phyloP scores from a whole-genome alignment of 129 eudicot genomes.

The Chrysanthemum seticuspe region DNA sequence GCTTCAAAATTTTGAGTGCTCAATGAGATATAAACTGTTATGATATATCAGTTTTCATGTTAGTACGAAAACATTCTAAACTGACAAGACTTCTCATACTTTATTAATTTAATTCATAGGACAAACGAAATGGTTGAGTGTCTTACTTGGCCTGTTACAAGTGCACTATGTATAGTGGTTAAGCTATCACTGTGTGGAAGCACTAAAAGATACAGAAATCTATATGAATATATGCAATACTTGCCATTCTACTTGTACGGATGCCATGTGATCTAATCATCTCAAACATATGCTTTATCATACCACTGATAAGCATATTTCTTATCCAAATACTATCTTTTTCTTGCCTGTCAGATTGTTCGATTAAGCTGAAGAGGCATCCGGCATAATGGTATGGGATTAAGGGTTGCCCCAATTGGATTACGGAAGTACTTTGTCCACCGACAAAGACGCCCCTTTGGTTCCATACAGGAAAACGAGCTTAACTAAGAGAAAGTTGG shows the following conservation, averaged over 20 bases:
- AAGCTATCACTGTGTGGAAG: constrained; percentile 7
- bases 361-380: background rate
- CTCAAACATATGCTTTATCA: constrained; percentile 15
- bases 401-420: constrained; percentile 11
- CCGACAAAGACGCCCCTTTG: constrained; percentile 12
- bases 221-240: constrained; percentile 20
- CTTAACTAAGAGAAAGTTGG: constrained; percentile 16
- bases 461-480: constrained; percentile 8
- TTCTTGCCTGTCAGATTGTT: background rate
- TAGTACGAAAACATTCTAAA: no score
- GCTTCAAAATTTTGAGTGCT: no score
- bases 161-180: background rate
- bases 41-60: no score
- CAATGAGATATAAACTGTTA: no score
- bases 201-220: constrained; percentile 29
- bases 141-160: no score
- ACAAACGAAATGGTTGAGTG: no score
- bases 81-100: no score
- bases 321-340: constrained; percentile 12
- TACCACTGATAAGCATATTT: constrained; percentile 11
- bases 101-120: no score
- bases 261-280: constrained; percentile 19
- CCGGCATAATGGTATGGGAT: constrained; percentile 1
- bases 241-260: constrained; percentile 10
- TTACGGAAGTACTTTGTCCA: constrained; percentile 16